Conservation (phyloP, 75 land plant genomes). For the Larix kaempferi region DNA sequence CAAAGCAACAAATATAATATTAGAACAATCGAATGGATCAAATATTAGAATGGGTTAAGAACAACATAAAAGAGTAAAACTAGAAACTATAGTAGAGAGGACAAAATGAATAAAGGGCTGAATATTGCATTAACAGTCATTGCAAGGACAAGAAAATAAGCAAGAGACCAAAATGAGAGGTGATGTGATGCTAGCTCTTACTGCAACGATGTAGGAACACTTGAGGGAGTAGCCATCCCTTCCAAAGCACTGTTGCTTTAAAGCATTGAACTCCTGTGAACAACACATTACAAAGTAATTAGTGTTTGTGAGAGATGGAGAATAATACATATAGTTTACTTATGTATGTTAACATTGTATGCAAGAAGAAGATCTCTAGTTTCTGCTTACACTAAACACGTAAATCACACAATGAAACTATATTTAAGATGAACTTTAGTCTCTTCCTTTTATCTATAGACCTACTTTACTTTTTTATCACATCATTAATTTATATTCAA, state of each 20-base stretch:
- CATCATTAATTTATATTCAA: neutral
- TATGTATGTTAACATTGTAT: neutral
- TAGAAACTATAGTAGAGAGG: neutral
- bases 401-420: neutral
- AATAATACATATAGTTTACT: neutral
- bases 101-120: neutral
- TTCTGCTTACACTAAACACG: neutral
- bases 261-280: slow-evolving; percentile 69
- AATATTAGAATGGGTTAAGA: neutral
- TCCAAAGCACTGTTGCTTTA: slow-evolving; percentile 57
- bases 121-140: neutral
- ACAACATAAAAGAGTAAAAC: neutral
- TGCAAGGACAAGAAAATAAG: neutral
- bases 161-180: neutral
- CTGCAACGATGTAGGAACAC: slow-evolving; percentile 60
- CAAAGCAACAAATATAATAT: too few relatives aligned
- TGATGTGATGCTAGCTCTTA: slow-evolving; percentile 14
- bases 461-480: too few relatives aligned
- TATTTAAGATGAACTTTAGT: neutral
- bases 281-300: neutral
- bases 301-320: neutral
- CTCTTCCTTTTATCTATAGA: neutral
- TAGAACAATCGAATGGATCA: too few relatives aligned
- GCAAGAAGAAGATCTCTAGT: neutral
- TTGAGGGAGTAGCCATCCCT: slow-evolving; percentile 44